Base-by-base conservation (phyloP, 1,284 basidiomycete genomes). In the Cerrena zonata region DNA sequence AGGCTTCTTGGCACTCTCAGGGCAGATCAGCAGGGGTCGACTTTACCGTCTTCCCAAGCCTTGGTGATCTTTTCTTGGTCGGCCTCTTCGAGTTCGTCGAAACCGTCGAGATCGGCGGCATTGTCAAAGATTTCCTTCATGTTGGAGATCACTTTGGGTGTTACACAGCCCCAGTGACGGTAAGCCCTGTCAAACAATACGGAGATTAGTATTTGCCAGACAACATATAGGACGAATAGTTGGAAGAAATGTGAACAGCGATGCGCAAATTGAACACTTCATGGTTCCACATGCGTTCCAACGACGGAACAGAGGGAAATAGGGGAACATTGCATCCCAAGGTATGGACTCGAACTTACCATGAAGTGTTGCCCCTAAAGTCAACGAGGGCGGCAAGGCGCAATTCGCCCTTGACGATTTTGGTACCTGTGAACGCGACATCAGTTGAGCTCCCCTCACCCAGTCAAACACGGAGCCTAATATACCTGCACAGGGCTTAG, bases 161-260 rank as follows among this genome's bases (percentile, higher is more conserved):
- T 91, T 4, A 80, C 76, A 58, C 92, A 94, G 51, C 87, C 86
- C 85, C 86, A 91, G 63, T 93, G 90, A 56, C 87, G 79, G 84
- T 85, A 91, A 42, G 71, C 63, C 58, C 89, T 90, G 42, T 45
- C 49, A 23, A 47, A 27, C 44, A 23, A 26, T 27, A 21, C 40
- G 49, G 51, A 27, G 53, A 61, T 53, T 37, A 52, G 51, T n/a
- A 52, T 57, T 1, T 7, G 12, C 12, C 15, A 7, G 44, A 45
- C 10, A 12, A 23, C 12, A 22, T 12, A n/a, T 26, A 5, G 38
- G 42, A 22, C 15, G 11, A 19, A 25, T 34, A 47, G 46, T n/a
- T n/a, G 12, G 34, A 7, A 12, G 5, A 10, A 25, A 42, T 12
- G 11, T 21, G 10, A 12, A 21, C 12, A 22, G 19, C 15, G n/a